Evolutionary conservation across 495 filamentous ascomycete species (phyloP).

Genomic region (Venustampulla echinocandica): DNA sequence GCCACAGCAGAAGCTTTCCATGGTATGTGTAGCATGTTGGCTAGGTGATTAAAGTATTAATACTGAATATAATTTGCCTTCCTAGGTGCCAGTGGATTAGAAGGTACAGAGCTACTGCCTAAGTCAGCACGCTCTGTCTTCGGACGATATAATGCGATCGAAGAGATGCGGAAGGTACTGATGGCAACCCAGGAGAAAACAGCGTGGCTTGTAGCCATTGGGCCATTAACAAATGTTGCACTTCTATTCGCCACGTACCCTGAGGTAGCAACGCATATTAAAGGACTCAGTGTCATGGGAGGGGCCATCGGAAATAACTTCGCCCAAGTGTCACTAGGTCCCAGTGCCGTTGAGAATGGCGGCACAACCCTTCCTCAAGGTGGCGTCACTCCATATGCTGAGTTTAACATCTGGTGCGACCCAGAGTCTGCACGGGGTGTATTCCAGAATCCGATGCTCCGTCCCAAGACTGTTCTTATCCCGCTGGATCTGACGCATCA

Average conservation of each 20-base stretch:
- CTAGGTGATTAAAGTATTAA: too few relatives aligned
- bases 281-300: slow-evolving; percentile 11
- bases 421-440: background rate
- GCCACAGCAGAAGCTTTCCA: too few relatives aligned
- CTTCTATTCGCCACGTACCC: slow-evolving; percentile 65
- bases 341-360: too few relatives aligned
- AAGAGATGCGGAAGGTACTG: slow-evolving; percentile 66
- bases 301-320: background rate
- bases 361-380: too few relatives aligned
- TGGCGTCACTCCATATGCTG: background rate
- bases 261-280: slow-evolving; percentile 10
- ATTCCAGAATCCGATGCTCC: background rate
- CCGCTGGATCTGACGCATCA: background rate
- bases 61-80: too few relatives aligned
- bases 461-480: background rate
- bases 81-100: too few relatives aligned
- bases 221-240: slow-evolving; percentile 75
- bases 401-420: background rate
- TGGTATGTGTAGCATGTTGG: too few relatives aligned
- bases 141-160: slow-evolving; percentile 71
- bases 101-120: too few relatives aligned
- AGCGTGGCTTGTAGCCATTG: slow-evolving; percentile 76
- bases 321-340: too few relatives aligned
- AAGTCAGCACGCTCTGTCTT: too few relatives aligned
- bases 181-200: slow-evolving; percentile 48